Conservation (phyloP, 177 flowering plant genomes). For the Vitis hybrid region DNA sequence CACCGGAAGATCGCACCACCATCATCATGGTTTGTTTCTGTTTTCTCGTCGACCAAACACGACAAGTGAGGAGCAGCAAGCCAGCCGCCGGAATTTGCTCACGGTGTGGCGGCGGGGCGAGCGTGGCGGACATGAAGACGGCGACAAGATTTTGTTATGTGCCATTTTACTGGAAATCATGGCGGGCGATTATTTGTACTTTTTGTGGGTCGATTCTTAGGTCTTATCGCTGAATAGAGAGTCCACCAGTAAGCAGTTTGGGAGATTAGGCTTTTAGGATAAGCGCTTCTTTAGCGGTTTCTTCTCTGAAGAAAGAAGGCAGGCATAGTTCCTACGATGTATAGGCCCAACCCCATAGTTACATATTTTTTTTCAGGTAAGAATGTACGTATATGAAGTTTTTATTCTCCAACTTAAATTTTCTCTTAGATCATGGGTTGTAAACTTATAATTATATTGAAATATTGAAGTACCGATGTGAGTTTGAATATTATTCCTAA, state of each 20-base stretch:
- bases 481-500: too few species aligned
- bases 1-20: neutral
- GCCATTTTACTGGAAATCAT: conserved; percentile 56
- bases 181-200: conserved; percentile 67
- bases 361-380: neutral
- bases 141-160: conserved; percentile 57
- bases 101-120: conserved; percentile 66
- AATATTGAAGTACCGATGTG: too few species aligned
- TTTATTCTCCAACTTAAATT: too few species aligned
- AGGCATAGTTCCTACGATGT: too few species aligned
- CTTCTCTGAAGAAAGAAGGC: too few species aligned
- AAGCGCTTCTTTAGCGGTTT: too few species aligned
- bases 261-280: neutral
- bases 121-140: conserved; percentile 72
- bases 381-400: too few species aligned
- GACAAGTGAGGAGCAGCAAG: conserved; percentile 44
- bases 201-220: conserved; percentile 65
- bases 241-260: neutral
- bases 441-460: too few species aligned
- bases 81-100: conserved; percentile 74
- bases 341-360: too few species aligned
- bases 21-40: conserved; percentile 58
- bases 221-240: conserved; percentile 34
- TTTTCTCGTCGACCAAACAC: conserved; percentile 61
- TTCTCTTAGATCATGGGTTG: too few species aligned